Conservation (phyloP, 208 protist species). For the Naegleria gruberi region DNA sequence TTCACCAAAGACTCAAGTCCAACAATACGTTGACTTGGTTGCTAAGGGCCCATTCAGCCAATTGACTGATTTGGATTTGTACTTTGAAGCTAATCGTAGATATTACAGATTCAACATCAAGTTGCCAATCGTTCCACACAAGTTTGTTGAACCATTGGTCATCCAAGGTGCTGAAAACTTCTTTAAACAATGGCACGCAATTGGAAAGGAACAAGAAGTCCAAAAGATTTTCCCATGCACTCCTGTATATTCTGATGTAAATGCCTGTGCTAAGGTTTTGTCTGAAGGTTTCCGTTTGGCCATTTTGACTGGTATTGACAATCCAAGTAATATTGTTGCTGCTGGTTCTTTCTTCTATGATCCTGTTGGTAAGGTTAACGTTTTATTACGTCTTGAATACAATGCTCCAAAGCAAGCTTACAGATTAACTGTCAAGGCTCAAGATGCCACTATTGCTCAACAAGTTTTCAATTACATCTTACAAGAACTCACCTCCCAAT, state of each 20-base stretch:
- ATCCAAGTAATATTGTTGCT: neutral
- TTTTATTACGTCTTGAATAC: neutral
- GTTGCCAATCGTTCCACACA: slow-evolving; percentile 9
- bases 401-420: slow-evolving; percentile 11
- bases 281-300: neutral
- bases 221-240: neutral
- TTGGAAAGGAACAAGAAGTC: neutral
- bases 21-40: neutral
- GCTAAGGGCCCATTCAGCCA: neutral
- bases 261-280: neutral
- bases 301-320: neutral
- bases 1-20: neutral
- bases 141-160: neutral
- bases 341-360: neutral
- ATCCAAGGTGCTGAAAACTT: neutral
- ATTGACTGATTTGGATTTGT: neutral
- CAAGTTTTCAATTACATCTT: slow-evolving; percentile 2
- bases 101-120: slow-evolving; percentile 11
- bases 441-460: neutral
- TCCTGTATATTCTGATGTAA: neutral
- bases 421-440: neutral
- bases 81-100: neutral
- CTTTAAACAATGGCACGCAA: slow-evolving; percentile 5
- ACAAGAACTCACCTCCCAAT: neutral
- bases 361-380: neutral